phyloP scores from a whole-genome alignment of 2,329 filamentous ascomycete species.

The Cladophialophora immunda region DNA sequence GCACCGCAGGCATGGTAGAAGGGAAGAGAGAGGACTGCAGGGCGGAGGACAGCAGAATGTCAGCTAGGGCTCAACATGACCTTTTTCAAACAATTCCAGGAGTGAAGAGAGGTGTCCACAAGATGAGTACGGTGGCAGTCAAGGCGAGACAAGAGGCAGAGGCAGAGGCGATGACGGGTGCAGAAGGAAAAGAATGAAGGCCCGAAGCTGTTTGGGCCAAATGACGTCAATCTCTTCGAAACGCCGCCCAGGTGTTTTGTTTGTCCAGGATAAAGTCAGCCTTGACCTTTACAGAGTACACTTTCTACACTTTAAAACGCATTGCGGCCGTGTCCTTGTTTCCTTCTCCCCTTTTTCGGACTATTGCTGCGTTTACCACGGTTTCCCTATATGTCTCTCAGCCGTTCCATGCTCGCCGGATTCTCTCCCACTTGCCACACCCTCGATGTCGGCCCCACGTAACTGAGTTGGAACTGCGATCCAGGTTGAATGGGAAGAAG shows the following conservation, averaged over 20 bases:
- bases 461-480: neutral
- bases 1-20: constrained; percentile 32
- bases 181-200: constrained; percentile 1
- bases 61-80: constrained; percentile 10
- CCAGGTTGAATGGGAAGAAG: neutral
- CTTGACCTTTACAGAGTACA: too few species aligned
- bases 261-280: neutral
- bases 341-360: neutral
- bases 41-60: constrained; percentile 2
- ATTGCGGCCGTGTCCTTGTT: neutral
- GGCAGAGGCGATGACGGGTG: constrained; percentile 17
- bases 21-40: neutral
- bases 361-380: neutral
- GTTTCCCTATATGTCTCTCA: neutral
- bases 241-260: neutral
- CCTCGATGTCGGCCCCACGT: neutral
- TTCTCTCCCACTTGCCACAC: neutral
- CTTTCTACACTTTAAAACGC: neutral
- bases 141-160: neutral
- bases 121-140: neutral
- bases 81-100: neutral
- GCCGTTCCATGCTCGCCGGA: neutral
- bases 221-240: neutral
- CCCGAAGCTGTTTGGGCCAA: neutral
- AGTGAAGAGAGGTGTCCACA: constrained; percentile 15